Percentiles rank a stretch among this genome's conserved stretches.
Evolutionary conservation across 495 filamentous ascomycete species (phyloP).

Genomic region (Xylaria flabelliformis): DNA sequence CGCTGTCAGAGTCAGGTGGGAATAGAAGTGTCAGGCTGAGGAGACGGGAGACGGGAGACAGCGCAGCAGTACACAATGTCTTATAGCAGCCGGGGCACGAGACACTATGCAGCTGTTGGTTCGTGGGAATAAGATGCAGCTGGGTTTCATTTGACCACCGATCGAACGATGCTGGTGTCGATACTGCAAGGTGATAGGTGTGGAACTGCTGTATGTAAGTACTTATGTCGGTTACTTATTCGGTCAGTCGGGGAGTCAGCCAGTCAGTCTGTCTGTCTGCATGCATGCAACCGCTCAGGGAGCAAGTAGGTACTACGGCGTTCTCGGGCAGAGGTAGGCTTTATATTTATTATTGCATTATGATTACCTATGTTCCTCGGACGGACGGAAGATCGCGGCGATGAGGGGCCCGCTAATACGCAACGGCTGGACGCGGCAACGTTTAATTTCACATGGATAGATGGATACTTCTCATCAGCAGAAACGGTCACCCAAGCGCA

Average conservation of each 20-base stretch:
- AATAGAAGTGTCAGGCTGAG: not conserved
- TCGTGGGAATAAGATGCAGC: slow-evolving; percentile 17
- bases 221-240: no score
- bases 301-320: not conserved
- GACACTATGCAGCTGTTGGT: slow-evolving; percentile 2
- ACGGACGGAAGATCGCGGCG: slow-evolving; percentile 13
- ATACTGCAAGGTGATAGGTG: slow-evolving; percentile 11
- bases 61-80: not conserved
- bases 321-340: not conserved
- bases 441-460: not conserved
- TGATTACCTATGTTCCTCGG: not conserved
- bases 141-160: not conserved
- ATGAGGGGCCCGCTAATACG: slow-evolving; percentile 27
- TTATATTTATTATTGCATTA: slow-evolving; percentile 1
- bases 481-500: not conserved
- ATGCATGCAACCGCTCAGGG: not conserved
- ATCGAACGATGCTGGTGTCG: slow-evolving; percentile 19
- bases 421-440: not conserved
- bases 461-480: not conserved
- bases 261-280: not conserved
- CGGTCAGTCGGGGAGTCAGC: slow-evolving; percentile 2
- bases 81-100: not conserved
- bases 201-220: not conserved
- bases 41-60: not conserved
- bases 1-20: not conserved